Percentiles rank a stretch among this genome's conserved stretches.
Evolutionary conservation across 2,329 filamentous ascomycete species (phyloP).

Genomic region (Fusarium fracticaudum): DNA sequence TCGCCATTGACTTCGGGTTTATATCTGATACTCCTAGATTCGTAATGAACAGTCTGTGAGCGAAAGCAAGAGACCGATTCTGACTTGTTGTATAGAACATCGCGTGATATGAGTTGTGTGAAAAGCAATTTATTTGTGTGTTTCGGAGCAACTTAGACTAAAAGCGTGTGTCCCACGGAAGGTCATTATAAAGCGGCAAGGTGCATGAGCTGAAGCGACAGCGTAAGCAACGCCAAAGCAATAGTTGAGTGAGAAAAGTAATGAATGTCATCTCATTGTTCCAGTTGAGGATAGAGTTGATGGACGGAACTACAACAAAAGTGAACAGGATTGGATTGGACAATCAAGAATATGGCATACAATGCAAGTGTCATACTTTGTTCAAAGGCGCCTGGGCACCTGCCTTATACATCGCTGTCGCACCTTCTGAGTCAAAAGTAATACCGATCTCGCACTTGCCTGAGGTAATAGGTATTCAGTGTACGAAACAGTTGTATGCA

Average conservation of each 20-base stretch:
- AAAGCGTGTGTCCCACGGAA: background rate
- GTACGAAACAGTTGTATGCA: background rate
- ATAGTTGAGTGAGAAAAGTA: background rate
- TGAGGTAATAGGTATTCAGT: background rate
- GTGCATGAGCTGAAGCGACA: constrained; percentile 16
- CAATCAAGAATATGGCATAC: background rate
- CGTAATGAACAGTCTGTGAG: background rate
- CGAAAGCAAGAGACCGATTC: background rate
- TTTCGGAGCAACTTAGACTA: background rate
- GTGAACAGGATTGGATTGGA: background rate
- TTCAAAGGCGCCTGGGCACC: background rate
- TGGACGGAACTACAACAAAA: background rate
- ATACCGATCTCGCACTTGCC: background rate
- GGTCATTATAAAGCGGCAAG: background rate
- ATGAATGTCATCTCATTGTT: background rate
- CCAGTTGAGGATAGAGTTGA: background rate
- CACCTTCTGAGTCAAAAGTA: background rate
- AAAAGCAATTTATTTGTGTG: constrained; percentile 1
- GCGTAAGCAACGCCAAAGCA: background rate
- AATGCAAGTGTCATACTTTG: background rate
- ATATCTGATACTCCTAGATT: background rate
- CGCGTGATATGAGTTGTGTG: background rate
- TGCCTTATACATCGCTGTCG: background rate
- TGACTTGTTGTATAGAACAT: background rate
- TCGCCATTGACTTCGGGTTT: background rate